A percentile compares a stretch with the other conserved stretches of the same genome.
phyloP scores from a whole-genome alignment of 176 grass and related monocot species.

The Aegilops sharonensis region DNA sequence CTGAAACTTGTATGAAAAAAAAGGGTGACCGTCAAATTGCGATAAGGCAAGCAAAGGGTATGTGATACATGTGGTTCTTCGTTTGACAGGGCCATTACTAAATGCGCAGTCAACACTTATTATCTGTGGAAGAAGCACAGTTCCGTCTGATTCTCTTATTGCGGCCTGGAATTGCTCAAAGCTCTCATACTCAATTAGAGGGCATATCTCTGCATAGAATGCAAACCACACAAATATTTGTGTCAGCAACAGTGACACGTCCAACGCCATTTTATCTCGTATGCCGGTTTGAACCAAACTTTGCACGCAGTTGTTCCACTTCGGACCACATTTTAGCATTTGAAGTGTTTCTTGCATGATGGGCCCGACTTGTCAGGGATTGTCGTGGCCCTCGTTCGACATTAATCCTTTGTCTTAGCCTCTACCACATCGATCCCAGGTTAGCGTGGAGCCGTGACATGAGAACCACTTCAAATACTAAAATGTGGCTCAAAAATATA shows the following conservation, averaged over 20 bases:
- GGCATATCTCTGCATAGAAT: conserved; percentile 47
- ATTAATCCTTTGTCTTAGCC: no score
- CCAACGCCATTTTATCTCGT: not conserved
- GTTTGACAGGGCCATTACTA: conserved; percentile 16
- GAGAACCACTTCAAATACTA: no score
- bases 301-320: no score
- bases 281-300: not conserved
- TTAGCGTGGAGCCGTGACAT: no score
- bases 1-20: not conserved
- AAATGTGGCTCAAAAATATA: no score
- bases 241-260: not conserved
- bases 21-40: not conserved
- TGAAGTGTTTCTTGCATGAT: no score
- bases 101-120: conserved; percentile 68
- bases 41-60: no score
- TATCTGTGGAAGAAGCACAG: conserved; percentile 36
- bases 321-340: no score
- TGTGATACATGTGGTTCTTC: not conserved
- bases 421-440: no score
- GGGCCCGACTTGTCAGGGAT: no score
- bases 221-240: not conserved
- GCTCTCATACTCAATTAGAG: conserved; percentile 48
- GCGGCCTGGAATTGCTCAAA: conserved; percentile 56
- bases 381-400: no score
- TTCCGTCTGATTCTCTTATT: conserved; percentile 57